These are phyloP conservation scores for Anthostomella pinea DNA, from an alignment of 2,329 filamentous ascomycete species.

Conservation along the genomic window DNA sequence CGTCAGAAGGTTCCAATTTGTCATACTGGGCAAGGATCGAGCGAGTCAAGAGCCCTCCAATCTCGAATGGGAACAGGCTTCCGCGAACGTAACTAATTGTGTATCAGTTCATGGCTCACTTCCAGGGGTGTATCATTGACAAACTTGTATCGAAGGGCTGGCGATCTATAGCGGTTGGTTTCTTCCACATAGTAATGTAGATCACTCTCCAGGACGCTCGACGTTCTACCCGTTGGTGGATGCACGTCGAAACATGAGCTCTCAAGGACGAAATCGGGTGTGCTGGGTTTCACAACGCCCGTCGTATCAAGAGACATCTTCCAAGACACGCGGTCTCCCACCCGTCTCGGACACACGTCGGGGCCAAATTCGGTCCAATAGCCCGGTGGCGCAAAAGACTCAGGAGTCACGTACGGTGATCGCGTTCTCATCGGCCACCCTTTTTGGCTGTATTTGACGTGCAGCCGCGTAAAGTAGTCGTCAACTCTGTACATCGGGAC, in stretches of 20 bases:
- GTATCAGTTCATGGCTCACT: too few relatives aligned
- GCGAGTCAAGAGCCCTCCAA: too few relatives aligned
- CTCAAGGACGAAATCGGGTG: slow-evolving; percentile 11
- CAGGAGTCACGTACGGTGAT: background rate
- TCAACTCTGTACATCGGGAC: background rate
- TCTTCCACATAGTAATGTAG: too few relatives aligned
- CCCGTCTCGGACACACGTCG: background rate
- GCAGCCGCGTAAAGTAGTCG: slow-evolving; percentile 4
- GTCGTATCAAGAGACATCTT: slow-evolving; percentile 5
- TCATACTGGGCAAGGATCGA: too few relatives aligned
- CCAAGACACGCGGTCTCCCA: slow-evolving; percentile 12
- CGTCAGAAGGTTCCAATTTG: too few relatives aligned
- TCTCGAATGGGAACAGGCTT: too few relatives aligned
- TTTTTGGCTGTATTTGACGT: slow-evolving; percentile 4
- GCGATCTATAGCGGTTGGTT: too few relatives aligned
- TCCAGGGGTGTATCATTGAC: too few relatives aligned
- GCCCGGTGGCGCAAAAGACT: background rate
- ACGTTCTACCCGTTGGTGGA: too few relatives aligned
- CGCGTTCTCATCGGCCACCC: slow-evolving; percentile 8
- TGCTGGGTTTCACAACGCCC: slow-evolving; percentile 1
- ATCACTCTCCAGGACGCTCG: too few relatives aligned
- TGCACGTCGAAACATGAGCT: slow-evolving; percentile 10
- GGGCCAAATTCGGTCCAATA: slow-evolving; percentile 1
- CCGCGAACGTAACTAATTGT: too few relatives aligned
- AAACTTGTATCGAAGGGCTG: too few relatives aligned